Percentiles rank a stretch among this genome's conserved stretches.
Conservation (phyloP, 2,329 filamentous ascomycete species). For the Trichoderma asperellum region DNA sequence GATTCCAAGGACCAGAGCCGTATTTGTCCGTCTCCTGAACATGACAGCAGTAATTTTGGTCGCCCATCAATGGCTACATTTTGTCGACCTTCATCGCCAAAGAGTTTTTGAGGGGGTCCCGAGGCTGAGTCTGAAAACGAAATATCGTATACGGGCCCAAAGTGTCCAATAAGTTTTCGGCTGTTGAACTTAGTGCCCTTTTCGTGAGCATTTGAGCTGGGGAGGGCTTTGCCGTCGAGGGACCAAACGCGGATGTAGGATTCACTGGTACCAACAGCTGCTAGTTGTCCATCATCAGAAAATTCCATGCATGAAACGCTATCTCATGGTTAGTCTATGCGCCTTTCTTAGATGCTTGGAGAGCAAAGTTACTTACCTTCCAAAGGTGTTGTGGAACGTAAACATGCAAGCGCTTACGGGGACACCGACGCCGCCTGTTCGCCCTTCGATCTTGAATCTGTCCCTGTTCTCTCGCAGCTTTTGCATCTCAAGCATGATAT, state of each 20-base stretch:
- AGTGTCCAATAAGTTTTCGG: conserved; percentile 83
- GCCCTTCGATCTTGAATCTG: conserved; percentile 82
- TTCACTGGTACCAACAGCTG: conserved; percentile 87
- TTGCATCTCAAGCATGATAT: conserved; percentile 92
- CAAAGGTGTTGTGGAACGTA: conserved; percentile 95
- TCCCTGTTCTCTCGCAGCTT: conserved; percentile 93
- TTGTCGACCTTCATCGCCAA: conserved; percentile 52
- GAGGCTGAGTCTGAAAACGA: conserved; percentile 80
- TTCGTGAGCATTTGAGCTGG: conserved; percentile 63
- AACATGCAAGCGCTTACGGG: conserved; percentile 94
- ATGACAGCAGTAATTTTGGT: conserved; percentile 81
- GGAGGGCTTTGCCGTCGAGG: conserved; percentile 80
- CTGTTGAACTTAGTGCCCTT: conserved; percentile 64
- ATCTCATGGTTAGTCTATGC: not conserved
- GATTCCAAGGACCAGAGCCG: conserved; percentile 91
- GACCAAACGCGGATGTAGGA: conserved; percentile 97
- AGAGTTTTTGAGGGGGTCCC: conserved; percentile 52
- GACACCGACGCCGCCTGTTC: conserved; percentile 80
- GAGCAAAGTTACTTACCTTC: conserved; percentile 64
- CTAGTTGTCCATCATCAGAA: conserved; percentile 84
- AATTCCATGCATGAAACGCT: conserved; percentile 95
- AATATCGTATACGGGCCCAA: conserved; percentile 84
- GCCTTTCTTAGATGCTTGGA: no score
- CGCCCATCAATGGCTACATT: conserved; percentile 53
- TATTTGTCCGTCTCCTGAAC: conserved; percentile 83